A percentile compares a stretch with the other conserved stretches of the same genome.
phyloP scores from a whole-genome alignment of 2,329 filamentous ascomycete genomes.

The Akanthomyces uredinophilus region DNA sequence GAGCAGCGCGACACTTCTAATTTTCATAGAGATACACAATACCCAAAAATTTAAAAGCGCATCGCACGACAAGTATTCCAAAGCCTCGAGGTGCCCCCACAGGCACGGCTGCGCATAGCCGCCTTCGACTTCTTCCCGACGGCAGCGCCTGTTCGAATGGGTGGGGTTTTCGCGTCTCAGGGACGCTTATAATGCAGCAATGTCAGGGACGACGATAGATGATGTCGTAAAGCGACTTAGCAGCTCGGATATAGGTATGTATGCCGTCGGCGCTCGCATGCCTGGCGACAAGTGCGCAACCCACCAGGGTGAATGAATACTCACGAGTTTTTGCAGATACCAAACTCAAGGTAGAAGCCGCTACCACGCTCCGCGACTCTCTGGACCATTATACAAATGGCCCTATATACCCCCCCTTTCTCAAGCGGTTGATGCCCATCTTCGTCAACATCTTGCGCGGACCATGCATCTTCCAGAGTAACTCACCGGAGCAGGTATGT shows the following conservation, averaged over 20 bases:
- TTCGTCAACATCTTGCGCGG: slow-evolving; percentile 82
- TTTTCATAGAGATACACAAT: neutral
- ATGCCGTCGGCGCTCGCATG: neutral
- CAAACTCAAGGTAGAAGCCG: slow-evolving; percentile 74
- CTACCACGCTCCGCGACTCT: slow-evolving; percentile 81
- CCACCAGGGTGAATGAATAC: neutral
- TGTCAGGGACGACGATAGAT: slow-evolving; percentile 58
- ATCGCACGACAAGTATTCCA: neutral
- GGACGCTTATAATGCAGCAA: slow-evolving; percentile 46
- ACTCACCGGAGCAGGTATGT: slow-evolving; percentile 78
- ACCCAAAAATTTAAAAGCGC: slow-evolving; percentile 13
- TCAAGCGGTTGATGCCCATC: slow-evolving; percentile 83
- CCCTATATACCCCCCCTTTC: slow-evolving; percentile 71
- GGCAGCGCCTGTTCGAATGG: slow-evolving; percentile 28
- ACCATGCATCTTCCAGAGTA: slow-evolving; percentile 85
- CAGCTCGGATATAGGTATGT: slow-evolving; percentile 50
- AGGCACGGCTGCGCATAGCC: slow-evolving; percentile 9
- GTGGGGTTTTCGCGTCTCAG: slow-evolving; percentile 29
- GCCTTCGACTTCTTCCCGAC: slow-evolving; percentile 12
- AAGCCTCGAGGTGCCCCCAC: slow-evolving; percentile 13
- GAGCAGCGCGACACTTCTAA: slow-evolving; percentile 19
- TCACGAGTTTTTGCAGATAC: slow-evolving; percentile 52
- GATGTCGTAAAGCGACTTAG: slow-evolving; percentile 58
- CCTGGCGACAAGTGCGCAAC: too few species aligned
- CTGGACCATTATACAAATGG: slow-evolving; percentile 83